Conservation (phyloP, 2,329 filamentous ascomycete genomes). For the Sporothrix variecibatus region DNA sequence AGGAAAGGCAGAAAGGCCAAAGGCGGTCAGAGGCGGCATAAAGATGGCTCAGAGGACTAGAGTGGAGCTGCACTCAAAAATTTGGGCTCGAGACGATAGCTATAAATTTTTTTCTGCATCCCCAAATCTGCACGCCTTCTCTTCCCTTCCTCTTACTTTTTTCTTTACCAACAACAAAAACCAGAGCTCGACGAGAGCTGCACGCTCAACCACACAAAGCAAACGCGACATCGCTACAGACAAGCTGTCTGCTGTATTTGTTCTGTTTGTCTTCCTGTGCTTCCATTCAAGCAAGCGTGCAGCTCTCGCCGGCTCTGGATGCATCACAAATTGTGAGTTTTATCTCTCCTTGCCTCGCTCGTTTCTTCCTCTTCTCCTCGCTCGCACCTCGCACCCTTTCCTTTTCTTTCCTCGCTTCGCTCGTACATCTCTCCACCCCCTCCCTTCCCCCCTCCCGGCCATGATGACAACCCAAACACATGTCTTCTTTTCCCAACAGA, state of each 20-base stretch:
- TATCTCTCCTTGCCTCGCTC: not conserved
- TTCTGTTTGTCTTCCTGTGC: not conserved
- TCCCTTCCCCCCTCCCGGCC: conserved; percentile 38
- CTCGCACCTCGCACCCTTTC: no score
- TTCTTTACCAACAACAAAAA: not conserved
- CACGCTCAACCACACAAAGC: not conserved
- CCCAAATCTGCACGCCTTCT: not conserved
- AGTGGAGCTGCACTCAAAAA: not conserved
- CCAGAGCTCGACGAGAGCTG: not conserved
- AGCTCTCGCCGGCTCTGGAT: not conserved
- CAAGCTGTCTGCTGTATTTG: not conserved
- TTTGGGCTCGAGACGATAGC: conserved; percentile 2
- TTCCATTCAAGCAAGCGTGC: not conserved
- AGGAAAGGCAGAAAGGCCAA: not conserved
- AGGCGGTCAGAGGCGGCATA: not conserved
- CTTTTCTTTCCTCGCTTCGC: not conserved
- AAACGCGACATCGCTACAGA: not conserved
- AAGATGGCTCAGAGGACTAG: not conserved
- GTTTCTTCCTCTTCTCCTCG: no score
- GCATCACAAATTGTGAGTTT: conserved; percentile 21
- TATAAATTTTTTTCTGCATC: conserved; percentile 28
- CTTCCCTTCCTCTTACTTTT: not conserved
- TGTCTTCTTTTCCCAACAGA: conserved; percentile 88
- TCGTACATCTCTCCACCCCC: not conserved
- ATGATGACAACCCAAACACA: conserved; percentile 72